A percentile compares a stretch with the other conserved stretches of the same genome.
Conservation (phyloP, 1,284 basidiomycete species). For the Pulveroboletus sp. region DNA sequence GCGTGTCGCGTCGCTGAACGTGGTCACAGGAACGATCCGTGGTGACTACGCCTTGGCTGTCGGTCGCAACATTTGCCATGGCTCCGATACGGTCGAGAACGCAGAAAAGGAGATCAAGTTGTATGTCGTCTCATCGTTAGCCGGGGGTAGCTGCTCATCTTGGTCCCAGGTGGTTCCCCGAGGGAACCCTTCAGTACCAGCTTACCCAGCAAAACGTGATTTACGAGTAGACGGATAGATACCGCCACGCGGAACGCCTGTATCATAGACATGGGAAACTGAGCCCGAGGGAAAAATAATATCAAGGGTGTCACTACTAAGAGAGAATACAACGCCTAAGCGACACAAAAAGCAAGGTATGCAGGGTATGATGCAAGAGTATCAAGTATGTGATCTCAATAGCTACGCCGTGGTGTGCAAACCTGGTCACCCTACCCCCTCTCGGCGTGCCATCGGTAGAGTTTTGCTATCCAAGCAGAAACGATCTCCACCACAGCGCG, state of each 20-base stretch:
- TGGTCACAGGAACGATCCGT: conserved; percentile 75
- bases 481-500: conserved; percentile 9
- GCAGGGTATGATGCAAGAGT: conserved; percentile 27
- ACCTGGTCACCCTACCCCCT: conserved; percentile 9
- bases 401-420: conserved; percentile 6
- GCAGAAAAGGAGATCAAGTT: conserved; percentile 90
- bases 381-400: conserved; percentile 6
- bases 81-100: conserved; percentile 89
- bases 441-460: conserved; percentile 34
- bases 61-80: conserved; percentile 94
- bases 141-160: conserved; percentile 15
- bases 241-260: conserved; percentile 12
- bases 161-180: conserved; percentile 75
- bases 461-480: conserved; percentile 10
- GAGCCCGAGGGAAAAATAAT: conserved; percentile 10
- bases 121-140: conserved; percentile 48
- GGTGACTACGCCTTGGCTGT: conserved; percentile 92
- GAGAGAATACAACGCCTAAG: conserved; percentile 11
- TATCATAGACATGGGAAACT: conserved; percentile 27
- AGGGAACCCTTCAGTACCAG: conserved; percentile 78
- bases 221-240: conserved; percentile 66
- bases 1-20: neutral
- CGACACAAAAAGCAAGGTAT: conserved; percentile 17
- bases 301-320: neutral
- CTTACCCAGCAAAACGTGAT: conserved; percentile 73